Base-by-base conservation (phyloP, 2,329 filamentous ascomycete genomes). In the Magnaporthiopsis poae region DNA sequence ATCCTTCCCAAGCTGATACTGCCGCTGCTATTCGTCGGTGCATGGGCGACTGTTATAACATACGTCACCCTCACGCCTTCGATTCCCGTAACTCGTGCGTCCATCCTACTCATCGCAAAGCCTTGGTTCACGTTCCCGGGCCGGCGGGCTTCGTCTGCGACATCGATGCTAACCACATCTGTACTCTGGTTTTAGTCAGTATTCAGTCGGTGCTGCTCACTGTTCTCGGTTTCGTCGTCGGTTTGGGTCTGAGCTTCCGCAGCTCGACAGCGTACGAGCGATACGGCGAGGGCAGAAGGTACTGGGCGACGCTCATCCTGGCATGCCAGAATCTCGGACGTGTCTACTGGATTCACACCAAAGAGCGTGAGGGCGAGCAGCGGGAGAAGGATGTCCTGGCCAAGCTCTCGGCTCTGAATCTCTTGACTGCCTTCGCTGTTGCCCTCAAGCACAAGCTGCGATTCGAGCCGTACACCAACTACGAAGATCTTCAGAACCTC, bases 181-280 rank as follows among this genome's bases (percentile, higher is more conserved):
- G 9, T 59, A 4, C 46, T 9, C 11, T 18, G 35, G 27, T 8
- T 56, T 21, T 13, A 77, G 74, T 78, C 62, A 83, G 82, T 62
- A 86, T 92, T 69, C 82, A 84, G 73, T 86, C 82, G n/a, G 82
- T 91, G 61, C 81, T 94, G n/a, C 82, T 94, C 61, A 93, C 90
- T 0, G 87, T 94, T n/a, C 86, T 90, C 35, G 90, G 90, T 87
- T 93, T 94, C 77, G 89, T 93, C 67, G 90, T 94, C 73, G 88
- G 88, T 84, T 77, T 93, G 73, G 85, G 89, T 15, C 80, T 94
- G 69, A 91, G 88, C 27, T 92, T 94, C 80, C 88, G 90, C 66
- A 91, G 86, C 69, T 88, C 88, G 0, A 91, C 90, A 3, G 90
- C 90, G 11, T 94, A 94, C 71, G 90, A 94, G 76, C 84, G 89